Evolutionary conservation across 208 protist genomes (phyloP), one percentile per base, ranked within the genome.

Genomic region (Acanthamoeba castellanii): DNA sequence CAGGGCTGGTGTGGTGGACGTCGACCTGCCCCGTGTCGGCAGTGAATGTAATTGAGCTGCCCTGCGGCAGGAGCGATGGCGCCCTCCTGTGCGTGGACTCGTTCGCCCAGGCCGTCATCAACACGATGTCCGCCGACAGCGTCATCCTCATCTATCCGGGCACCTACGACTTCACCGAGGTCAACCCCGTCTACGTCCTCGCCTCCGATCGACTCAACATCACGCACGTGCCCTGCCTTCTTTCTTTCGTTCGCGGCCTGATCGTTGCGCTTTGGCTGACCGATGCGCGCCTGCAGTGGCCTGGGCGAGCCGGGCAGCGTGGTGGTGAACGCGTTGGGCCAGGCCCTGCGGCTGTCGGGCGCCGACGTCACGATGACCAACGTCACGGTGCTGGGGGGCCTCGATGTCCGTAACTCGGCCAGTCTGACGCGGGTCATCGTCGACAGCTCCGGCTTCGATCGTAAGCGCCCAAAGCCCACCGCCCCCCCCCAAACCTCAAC

Each of bases 121-220:
- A 16, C 59, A 64, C 20, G 9, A 64, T 64, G 59, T 4, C 59
- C 59, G 59, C 5, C 59, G 59, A 64, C 59, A 64, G 59, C 59
- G 59, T 64, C 70, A 78, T 78, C 9, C 70, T 78, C 70, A 37
- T 78, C 70, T 47, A 78, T 18, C 70, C 70, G 11, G 70, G 70
- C 70, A 78, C 70, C 70, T 78, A 78, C 70, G 34, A 78, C 70
- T 78, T 47, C 70, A 6, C 70, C 30, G 11, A 27, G 8, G 50
- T 34, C 34, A 11, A 7, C 11, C 1, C 34, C 18, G 7, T 78
- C 30, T 2, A 2, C 37, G 20, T 4, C 32, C 34, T 78, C 18
- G 34, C 70, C 70, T 25, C 34, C 16, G 2, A 1, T 13, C 70
- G 37, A 1, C 70, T 78, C 70, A 78, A 78, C 70, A n/a, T 78